Evolutionary conservation across 2,329 filamentous ascomycete genomes (phyloP).

Genomic region (Ophiostoma triangulosporum): DNA sequence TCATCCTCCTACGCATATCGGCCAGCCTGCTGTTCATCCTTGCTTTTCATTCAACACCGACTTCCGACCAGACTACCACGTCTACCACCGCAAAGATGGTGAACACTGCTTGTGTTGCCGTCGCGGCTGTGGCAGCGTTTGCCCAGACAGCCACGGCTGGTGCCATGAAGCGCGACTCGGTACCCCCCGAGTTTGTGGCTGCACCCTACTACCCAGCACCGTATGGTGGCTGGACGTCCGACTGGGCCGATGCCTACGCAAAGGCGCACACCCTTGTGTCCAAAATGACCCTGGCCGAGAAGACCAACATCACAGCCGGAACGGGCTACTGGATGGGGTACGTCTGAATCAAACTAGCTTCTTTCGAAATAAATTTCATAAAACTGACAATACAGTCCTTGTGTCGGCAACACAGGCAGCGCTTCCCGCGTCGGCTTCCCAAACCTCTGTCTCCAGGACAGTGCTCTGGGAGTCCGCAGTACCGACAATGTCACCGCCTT

Average conservation of each 20-base stretch:
- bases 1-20: not conserved
- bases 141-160: slow-evolving; percentile 13
- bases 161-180: slow-evolving; percentile 17
- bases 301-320: slow-evolving; percentile 63
- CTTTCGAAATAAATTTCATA: too few species aligned
- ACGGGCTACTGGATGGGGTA: slow-evolving; percentile 56
- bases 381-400: slow-evolving; percentile 28
- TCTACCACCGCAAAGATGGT: not conserved
- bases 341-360: too few species aligned
- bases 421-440: slow-evolving; percentile 38
- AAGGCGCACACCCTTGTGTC: slow-evolving; percentile 57
- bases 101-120: not conserved
- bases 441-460: slow-evolving; percentile 65
- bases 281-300: slow-evolving; percentile 68
- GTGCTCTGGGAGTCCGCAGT: slow-evolving; percentile 61
- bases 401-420: slow-evolving; percentile 48
- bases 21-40: not conserved
- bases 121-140: slow-evolving; percentile 8
- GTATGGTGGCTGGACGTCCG: slow-evolving; percentile 54
- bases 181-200: slow-evolving; percentile 27
- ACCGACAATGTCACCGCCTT: slow-evolving; percentile 57
- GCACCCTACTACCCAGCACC: slow-evolving; percentile 61
- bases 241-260: slow-evolving; percentile 56
- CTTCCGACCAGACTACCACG: not conserved
- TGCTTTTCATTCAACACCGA: not conserved